Evolutionary conservation across 129 eudicot species (phyloP).

Genomic region (Erigeron canadensis): DNA sequence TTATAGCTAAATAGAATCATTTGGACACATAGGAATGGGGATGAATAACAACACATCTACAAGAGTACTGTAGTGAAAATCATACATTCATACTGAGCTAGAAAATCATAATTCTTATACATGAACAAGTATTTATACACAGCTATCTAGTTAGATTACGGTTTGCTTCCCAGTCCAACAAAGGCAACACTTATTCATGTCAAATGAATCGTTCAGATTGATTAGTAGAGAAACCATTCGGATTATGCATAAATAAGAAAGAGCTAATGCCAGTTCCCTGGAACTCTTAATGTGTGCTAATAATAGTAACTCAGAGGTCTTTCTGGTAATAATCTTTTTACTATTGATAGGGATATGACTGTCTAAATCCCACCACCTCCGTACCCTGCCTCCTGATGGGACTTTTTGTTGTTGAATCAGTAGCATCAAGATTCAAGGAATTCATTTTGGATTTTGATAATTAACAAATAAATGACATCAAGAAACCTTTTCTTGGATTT

Average conservation of each 20-base stretch:
- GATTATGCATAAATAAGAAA: background rate
- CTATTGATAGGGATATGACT: background rate
- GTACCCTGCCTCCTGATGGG: too few relatives aligned
- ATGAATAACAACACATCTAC: too few relatives aligned
- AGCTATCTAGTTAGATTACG: background rate
- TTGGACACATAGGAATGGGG: too few relatives aligned
- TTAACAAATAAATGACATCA: background rate
- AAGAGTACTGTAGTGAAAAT: too few relatives aligned
- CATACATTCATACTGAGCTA: background rate
- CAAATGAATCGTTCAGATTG: background rate
- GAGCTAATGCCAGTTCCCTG: background rate
- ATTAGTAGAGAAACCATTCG: background rate
- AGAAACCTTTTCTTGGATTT: slow-evolving; percentile 16
- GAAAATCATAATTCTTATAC: background rate
- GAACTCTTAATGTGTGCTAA: background rate
- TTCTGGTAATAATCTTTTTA: background rate
- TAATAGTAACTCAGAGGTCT: background rate
- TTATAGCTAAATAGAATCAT: background rate
- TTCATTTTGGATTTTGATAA: background rate
- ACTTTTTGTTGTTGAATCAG: too few relatives aligned
- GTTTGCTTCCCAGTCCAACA: background rate
- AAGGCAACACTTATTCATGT: background rate
- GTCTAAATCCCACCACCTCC: too few relatives aligned
- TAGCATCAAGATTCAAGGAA: slow-evolving; percentile 5
- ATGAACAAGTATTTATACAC: background rate